Percentiles rank a stretch among this genome's conserved stretches.
phyloP scores from a whole-genome alignment of 192 early-diverging fungal species.

The Coemansia sp. region DNA sequence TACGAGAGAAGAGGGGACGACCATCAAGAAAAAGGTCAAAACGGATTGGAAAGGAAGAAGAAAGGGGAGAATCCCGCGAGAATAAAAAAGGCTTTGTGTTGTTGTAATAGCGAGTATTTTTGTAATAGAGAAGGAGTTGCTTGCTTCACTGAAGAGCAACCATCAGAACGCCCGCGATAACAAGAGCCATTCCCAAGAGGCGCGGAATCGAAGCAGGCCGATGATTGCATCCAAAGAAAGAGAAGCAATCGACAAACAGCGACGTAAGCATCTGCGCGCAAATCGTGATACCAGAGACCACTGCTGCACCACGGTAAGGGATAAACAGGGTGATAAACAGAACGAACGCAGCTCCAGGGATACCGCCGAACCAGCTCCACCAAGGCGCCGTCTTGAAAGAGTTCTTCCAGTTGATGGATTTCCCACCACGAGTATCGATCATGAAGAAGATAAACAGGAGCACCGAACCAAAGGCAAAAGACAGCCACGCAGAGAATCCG shows the following conservation, averaged over 20 bases:
- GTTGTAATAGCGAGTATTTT: neutral
- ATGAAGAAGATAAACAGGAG: slow-evolving; percentile 51
- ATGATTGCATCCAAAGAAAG: slow-evolving; percentile 47
- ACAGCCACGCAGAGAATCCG: slow-evolving; percentile 50
- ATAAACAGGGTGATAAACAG: slow-evolving; percentile 55
- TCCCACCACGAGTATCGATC: slow-evolving; percentile 49
- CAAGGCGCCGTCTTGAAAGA: slow-evolving; percentile 47
- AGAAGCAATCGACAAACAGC: slow-evolving; percentile 49
- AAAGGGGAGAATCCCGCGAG: neutral
- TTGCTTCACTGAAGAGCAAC: slow-evolving; percentile 29
- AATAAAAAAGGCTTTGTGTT: neutral
- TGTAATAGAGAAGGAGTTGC: neutral
- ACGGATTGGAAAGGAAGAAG: neutral
- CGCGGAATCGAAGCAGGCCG: slow-evolving; percentile 39
- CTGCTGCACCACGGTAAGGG: slow-evolving; percentile 51
- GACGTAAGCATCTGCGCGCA: slow-evolving; percentile 54
- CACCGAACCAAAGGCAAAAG: slow-evolving; percentile 50
- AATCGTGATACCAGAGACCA: slow-evolving; percentile 52
- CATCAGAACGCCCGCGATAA: slow-evolving; percentile 56
- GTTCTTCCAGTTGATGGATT: slow-evolving; percentile 47
- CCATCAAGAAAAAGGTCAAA: neutral
- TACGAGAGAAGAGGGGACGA: neutral
- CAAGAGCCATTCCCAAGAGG: slow-evolving; percentile 26
- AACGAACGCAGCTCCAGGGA: slow-evolving; percentile 48
- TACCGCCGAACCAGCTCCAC: slow-evolving; percentile 55